A percentile compares a stretch with the other conserved stretches of the same genome.
phyloP scores from a whole-genome alignment of 306 rosid genomes.

The Fragaria iinumae region DNA sequence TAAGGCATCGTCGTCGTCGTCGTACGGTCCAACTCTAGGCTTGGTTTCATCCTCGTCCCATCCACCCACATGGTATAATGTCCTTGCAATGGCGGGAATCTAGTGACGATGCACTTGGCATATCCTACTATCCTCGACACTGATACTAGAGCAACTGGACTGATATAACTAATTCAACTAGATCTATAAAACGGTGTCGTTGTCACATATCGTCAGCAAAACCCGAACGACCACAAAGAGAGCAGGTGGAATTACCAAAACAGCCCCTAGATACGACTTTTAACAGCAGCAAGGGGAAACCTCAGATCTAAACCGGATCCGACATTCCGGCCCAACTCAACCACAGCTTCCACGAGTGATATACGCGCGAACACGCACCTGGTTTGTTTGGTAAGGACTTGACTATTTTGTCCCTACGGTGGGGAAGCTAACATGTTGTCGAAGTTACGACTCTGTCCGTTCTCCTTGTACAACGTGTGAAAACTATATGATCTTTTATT shows the following conservation, averaged over 20 bases:
- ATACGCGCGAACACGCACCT: conserved; percentile 6
- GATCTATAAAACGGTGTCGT: neutral
- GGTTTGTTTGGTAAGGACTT: neutral
- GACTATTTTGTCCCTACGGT: neutral
- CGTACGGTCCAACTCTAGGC: neutral
- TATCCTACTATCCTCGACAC: neutral
- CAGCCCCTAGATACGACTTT: neutral
- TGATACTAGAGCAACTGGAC: neutral
- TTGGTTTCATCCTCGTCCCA: neutral
- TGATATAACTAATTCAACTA: neutral
- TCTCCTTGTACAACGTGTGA: neutral
- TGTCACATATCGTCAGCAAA: neutral
- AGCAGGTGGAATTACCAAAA: neutral
- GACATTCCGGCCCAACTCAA: neutral
- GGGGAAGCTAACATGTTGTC: neutral
- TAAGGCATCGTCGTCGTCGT: neutral
- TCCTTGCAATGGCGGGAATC: conserved; percentile 5
- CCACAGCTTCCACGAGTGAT: conserved; percentile 1
- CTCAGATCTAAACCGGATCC: conserved; percentile 6
- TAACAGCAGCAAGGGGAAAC: neutral
- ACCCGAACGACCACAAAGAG: neutral
- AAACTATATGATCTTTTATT: neutral
- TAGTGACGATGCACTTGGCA: neutral
- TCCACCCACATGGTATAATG: neutral
- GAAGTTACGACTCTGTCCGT: neutral